Conservation (phyloP, 2,329 filamentous ascomycete species). For the Aspergillus sp. region DNA sequence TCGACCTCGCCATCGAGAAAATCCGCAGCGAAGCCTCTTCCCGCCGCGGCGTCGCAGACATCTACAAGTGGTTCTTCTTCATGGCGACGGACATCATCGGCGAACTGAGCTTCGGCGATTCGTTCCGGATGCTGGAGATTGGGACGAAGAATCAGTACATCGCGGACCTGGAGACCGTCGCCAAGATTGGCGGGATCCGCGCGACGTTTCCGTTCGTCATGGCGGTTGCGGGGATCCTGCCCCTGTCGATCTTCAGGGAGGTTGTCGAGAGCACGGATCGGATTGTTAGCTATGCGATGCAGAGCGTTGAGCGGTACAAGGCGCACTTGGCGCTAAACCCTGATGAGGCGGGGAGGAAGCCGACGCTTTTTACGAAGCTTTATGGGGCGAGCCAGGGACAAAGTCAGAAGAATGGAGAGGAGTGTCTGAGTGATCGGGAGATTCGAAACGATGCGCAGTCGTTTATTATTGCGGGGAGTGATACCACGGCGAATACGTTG, state of each 20-base stretch:
- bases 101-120: conserved; percentile 60
- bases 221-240: conserved; percentile 25
- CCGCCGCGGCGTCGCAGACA: conserved; percentile 44
- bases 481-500: conserved; percentile 57
- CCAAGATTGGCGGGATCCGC: conserved; percentile 24
- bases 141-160: conserved; percentile 54
- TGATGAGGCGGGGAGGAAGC: conserved; percentile 22
- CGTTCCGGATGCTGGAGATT: conserved; percentile 57
- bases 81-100: conserved; percentile 61
- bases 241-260: conserved; percentile 29
- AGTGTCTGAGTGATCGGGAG: conserved; percentile 38
- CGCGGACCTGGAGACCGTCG: conserved; percentile 38
- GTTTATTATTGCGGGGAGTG: conserved; percentile 57
- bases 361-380: conserved; percentile 35
- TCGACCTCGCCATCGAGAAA: conserved; percentile 46
- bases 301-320: conserved; percentile 33
- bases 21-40: conserved; percentile 52
- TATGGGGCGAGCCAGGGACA: conserved; percentile 18
- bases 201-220: conserved; percentile 32
- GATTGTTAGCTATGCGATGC: conserved; percentile 27
- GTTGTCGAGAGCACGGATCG: conserved; percentile 25
- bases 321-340: conserved; percentile 22
- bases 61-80: conserved; percentile 60
- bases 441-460: conserved; percentile 46
- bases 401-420: conserved; percentile 19